Evolutionary conservation across 106 monocot species (phyloP), one percentile per base, ranked within the genome.

Genomic region (Apostasia shenzhenica): DNA sequence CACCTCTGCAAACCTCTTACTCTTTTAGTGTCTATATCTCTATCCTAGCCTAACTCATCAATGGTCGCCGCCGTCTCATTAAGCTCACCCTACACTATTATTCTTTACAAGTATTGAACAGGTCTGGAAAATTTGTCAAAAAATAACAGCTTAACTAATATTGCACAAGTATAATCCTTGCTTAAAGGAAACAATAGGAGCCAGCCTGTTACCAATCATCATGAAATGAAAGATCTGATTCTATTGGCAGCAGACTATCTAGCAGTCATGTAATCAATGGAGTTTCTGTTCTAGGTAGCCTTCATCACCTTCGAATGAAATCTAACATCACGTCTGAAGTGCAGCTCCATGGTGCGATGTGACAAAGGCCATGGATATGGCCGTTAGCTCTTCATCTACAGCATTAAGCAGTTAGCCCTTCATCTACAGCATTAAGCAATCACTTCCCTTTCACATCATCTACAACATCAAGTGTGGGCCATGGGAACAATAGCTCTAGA

Each of bases 231-330:
- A 73, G 79, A 77, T 57, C 86, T 72, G 86, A 89, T 75, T 69
- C 86, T n/a, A 72, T 76, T 60, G 77, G 59, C 14, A 59, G 76
- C 63, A 78, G 83, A 68, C 52, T 93, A 6, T 77, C 87, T 49
- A 84, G 79, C 61, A 87, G 87, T 73, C 87, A 93, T 80, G 85
- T 90, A 10, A 93, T 90, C 41, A 93, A 88, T 65, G 93, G 99
- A 42, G 78, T 93, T 63, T 92, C 99, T 69, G 90, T 87, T 57
- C 72, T 77, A 48, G 81, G 82, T n/a, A 73, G 69, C 77, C 90
- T 77, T 69, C 87, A 88, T 46, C 87, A 72, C 5, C 78, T 93
- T 42, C 79, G 69, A 11, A 80, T 90, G 71, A 81, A 85, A 63
- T 74, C 83, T 46, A 79, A 26, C 54, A 65, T 47, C 40, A 47